Conservation (phyloP, 805 yeast genomes). For the Cyberlindnera mrakii region DNA sequence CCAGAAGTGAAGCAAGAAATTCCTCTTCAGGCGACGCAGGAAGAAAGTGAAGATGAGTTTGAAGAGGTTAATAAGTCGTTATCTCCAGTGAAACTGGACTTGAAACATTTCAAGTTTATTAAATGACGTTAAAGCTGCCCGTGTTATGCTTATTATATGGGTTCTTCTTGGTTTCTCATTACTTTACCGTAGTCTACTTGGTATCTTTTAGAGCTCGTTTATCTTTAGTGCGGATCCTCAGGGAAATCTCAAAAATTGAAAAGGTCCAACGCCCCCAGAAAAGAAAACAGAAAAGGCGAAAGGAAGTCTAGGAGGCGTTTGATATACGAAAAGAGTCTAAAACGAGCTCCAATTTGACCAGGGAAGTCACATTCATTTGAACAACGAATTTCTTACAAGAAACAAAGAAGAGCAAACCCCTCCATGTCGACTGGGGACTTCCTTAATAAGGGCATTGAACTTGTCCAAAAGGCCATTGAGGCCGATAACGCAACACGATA, state of each 20-base stretch:
- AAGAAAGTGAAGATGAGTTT: constrained; percentile 9
- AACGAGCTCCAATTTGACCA: no score
- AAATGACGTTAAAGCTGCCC: constrained; percentile 1
- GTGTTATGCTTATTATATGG: no score
- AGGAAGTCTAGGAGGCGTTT: no score
- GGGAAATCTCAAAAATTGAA: no score
- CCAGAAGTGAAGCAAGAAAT: not conserved
- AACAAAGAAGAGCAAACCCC: not conserved
- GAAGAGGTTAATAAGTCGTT: constrained; percentile 17
- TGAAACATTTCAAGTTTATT: constrained; percentile 16
- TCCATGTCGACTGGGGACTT: constrained; percentile 61
- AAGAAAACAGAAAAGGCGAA: no score
- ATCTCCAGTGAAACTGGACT: constrained; percentile 20
- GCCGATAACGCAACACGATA: constrained; percentile 86
- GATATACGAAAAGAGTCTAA: no score
- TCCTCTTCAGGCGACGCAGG: not conserved
- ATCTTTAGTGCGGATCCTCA: no score
- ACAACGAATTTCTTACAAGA: not conserved
- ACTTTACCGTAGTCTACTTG: no score
- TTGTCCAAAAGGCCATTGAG: constrained; percentile 91
- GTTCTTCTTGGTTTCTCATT: no score
- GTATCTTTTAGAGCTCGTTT: no score
- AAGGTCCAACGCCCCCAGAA: no score
- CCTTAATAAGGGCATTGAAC: constrained; percentile 88
- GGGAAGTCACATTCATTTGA: no score